Percentiles rank a stretch among this genome's conserved stretches.
These are phyloP conservation scores for Pisolithus thermaeus DNA, from an alignment of 1,284 basidiomycete species.

Conservation along the genomic window DNA sequence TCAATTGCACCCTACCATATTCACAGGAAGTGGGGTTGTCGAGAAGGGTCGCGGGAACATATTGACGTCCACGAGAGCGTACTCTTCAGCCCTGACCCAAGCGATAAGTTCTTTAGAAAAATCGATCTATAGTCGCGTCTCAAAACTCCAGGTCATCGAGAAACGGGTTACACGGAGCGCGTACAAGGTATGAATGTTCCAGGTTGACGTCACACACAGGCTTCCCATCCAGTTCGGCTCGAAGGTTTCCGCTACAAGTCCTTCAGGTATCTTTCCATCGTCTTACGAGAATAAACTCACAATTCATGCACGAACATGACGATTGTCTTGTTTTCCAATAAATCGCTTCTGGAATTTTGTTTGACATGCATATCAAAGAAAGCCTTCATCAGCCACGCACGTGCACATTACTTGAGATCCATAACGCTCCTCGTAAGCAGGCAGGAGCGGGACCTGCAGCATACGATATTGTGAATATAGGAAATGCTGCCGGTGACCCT, in stretches of 20 bases:
- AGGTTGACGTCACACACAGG: slow-evolving; percentile 68
- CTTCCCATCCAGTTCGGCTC: slow-evolving; percentile 70
- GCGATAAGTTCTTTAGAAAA: slow-evolving; percentile 73
- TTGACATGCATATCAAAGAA: slow-evolving; percentile 1
- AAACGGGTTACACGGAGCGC: slow-evolving; percentile 6
- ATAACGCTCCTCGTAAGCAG: slow-evolving; percentile 65
- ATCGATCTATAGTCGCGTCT: slow-evolving; percentile 59
- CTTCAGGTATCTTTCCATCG: slow-evolving; percentile 7
- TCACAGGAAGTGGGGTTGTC: slow-evolving; percentile 26
- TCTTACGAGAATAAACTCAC: slow-evolving; percentile 42
- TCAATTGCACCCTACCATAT: slow-evolving; percentile 26
- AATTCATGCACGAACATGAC: slow-evolving; percentile 90
- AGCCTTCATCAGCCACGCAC: slow-evolving; percentile 39
- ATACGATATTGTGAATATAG: slow-evolving; percentile 70
- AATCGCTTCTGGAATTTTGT: slow-evolving; percentile 45
- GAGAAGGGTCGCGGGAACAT: slow-evolving; percentile 63
- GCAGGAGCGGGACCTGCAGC: slow-evolving; percentile 75
- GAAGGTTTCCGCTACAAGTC: slow-evolving; percentile 69
- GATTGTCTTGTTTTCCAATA: slow-evolving; percentile 64
- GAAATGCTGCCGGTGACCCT: slow-evolving; percentile 77
- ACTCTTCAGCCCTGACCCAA: slow-evolving; percentile 66
- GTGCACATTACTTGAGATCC: slow-evolving; percentile 81
- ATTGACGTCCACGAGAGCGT: slow-evolving; percentile 84
- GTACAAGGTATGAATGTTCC: slow-evolving; percentile 79
- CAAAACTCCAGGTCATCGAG: background rate